Conservation (phyloP, 768 basidiomycete species). For the Mycena venus region DNA sequence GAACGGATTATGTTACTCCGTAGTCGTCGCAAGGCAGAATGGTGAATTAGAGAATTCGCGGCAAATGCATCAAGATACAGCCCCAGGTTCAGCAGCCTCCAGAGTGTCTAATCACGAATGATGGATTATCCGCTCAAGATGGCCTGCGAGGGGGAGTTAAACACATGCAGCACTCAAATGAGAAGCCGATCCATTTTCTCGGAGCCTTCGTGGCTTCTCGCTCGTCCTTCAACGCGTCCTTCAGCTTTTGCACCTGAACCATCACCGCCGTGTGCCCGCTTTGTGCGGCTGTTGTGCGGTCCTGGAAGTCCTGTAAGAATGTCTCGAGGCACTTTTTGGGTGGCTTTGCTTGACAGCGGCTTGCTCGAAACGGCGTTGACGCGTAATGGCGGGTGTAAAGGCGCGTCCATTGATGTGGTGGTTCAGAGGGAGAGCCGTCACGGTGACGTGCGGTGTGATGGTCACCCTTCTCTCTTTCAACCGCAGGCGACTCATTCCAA, state of each 20-base stretch:
- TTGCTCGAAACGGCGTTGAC: constrained; percentile 53
- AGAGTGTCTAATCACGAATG: too few relatives aligned
- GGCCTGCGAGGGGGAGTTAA: not conserved
- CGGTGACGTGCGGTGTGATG: not conserved
- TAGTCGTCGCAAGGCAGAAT: too few relatives aligned
- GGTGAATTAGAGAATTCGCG: too few relatives aligned
- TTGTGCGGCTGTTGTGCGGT: constrained; percentile 59
- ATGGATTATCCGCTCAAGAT: not conserved
- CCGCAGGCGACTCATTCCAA: too few relatives aligned
- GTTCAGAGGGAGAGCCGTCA: not conserved
- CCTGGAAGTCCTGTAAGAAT: constrained; percentile 65
- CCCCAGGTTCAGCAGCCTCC: too few relatives aligned
- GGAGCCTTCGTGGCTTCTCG: constrained; percentile 46
- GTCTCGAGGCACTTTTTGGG: constrained; percentile 56
- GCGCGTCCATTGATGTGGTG: constrained; percentile 58
- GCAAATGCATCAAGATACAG: too few relatives aligned
- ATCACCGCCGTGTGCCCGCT: constrained; percentile 69
- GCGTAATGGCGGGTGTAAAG: constrained; percentile 62
- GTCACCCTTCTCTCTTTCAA: not conserved
- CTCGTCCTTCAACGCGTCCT: constrained; percentile 65
- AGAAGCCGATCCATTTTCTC: not conserved
- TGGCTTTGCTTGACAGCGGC: constrained; percentile 53
- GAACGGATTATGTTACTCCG: too few relatives aligned
- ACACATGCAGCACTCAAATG: not conserved
- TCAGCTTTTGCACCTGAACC: constrained; percentile 71